Evolutionary conservation across 768 basidiomycete species (phyloP).

Genomic region (Leccinum uliginosum): DNA sequence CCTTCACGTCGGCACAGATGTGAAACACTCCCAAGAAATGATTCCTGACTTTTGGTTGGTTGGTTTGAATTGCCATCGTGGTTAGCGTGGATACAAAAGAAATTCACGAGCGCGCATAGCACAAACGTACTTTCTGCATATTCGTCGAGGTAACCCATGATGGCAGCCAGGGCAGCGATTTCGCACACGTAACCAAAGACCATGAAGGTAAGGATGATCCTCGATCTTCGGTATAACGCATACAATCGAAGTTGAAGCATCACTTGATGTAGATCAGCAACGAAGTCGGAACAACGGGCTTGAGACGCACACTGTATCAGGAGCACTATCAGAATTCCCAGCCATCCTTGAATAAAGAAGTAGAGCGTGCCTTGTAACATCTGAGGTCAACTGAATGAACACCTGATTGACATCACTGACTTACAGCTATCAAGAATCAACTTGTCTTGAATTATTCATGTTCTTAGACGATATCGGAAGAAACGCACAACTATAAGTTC

Average conservation of each 20-base stretch:
- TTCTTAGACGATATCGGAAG: background rate
- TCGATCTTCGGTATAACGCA: slow-evolving; percentile 7
- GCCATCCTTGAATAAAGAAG: slow-evolving; percentile 10
- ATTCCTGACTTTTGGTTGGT: background rate
- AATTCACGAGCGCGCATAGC: background rate
- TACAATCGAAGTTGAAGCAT: slow-evolving; percentile 17
- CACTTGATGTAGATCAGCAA: slow-evolving; percentile 1
- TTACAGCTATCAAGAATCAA: slow-evolving; percentile 3
- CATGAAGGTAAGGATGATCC: slow-evolving; percentile 7
- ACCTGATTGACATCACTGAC: background rate
- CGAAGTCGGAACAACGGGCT: background rate
- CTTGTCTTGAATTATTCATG: background rate
- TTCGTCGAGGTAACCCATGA: slow-evolving; percentile 3
- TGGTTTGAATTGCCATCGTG: background rate
- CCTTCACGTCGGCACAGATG: slow-evolving; percentile 3
- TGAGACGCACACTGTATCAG: slow-evolving; percentile 9
- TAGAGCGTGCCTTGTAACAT: slow-evolving; percentile 2
- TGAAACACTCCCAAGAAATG: background rate
- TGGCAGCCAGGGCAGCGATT: slow-evolving; percentile 4
- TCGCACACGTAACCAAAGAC: slow-evolving; percentile 7
- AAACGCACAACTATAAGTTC: slow-evolving; percentile 14
- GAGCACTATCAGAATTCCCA: background rate
- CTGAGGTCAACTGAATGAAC: background rate
- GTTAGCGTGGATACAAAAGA: background rate
- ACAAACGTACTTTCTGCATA: slow-evolving; percentile 1